Evolutionary conservation across 345 rosid species (phyloP).

Genomic region (Eucalyptus caleyi): DNA sequence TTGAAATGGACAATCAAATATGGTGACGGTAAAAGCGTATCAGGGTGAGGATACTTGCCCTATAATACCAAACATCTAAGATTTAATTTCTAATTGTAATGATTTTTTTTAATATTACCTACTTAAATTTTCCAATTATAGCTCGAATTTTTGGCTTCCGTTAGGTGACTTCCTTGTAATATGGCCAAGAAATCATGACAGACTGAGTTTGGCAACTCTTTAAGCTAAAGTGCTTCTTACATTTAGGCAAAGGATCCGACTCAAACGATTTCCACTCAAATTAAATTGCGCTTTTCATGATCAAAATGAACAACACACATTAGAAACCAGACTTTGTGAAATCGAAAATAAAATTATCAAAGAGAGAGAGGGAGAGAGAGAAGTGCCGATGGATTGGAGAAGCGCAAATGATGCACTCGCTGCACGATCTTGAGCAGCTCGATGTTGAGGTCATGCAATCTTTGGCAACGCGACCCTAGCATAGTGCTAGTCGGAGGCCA

Average conservation of each 20-base stretch:
- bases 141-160: neutral
- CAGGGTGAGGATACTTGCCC: neutral
- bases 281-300: neutral
- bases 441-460: neutral
- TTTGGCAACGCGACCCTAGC: rapidly evolving
- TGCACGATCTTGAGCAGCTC: neutral
- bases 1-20: neutral
- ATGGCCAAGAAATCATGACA: neutral
- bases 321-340: neutral
- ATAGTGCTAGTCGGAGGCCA: neutral
- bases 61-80: neutral
- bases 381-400: neutral
- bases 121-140: neutral
- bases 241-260: neutral
- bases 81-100: neutral
- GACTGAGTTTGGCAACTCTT: neutral
- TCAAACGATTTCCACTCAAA: neutral
- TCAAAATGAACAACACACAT: no score
- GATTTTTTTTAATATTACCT: neutral
- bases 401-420: neutral
- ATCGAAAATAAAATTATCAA: neutral
- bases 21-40: neutral
- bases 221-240: no score
- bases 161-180: neutral
- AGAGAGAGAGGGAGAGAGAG: neutral